Percentiles rank a stretch among this genome's conserved stretches.
phyloP scores from a whole-genome alignment of 2,329 filamentous ascomycete species.

The Diaporthe amygdali region DNA sequence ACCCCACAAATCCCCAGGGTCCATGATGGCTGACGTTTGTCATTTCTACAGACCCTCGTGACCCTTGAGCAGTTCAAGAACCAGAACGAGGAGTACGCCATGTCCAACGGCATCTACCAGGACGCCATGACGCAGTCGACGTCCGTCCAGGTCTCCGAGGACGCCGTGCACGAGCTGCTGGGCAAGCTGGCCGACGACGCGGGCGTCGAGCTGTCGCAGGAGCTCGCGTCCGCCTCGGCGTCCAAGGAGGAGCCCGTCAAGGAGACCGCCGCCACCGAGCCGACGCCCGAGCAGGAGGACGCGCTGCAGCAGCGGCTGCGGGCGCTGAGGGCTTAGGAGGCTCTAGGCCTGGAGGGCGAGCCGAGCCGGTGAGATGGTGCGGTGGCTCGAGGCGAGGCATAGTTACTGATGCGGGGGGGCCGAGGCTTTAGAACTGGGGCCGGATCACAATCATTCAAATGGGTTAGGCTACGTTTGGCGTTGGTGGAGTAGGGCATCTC shows the following conservation, averaged over 20 bases:
- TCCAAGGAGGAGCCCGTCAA: slow-evolving; percentile 61
- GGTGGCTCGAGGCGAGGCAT: too few species aligned
- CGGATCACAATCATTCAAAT: neutral
- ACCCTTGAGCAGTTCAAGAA: slow-evolving; percentile 66
- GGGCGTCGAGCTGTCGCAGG: slow-evolving; percentile 79
- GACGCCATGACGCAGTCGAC: slow-evolving; percentile 84
- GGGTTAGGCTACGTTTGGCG: slow-evolving; percentile 16
- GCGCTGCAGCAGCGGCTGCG: slow-evolving; percentile 68
- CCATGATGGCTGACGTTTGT: neutral
- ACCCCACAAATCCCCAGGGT: too few species aligned
- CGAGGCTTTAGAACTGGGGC: neutral
- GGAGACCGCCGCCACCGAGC: slow-evolving; percentile 63
- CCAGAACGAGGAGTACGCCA: slow-evolving; percentile 69
- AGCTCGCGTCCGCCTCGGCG: slow-evolving; percentile 66
- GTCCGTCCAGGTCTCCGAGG: slow-evolving; percentile 73
- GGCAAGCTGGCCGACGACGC: slow-evolving; percentile 87
- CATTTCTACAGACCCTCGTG: slow-evolving; percentile 53
- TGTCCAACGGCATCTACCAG: slow-evolving; percentile 78
- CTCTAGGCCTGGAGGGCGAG: neutral
- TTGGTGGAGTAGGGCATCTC: slow-evolving; percentile 18
- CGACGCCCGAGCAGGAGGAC: slow-evolving; percentile 80
- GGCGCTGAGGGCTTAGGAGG: slow-evolving; percentile 55
- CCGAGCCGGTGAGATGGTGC: neutral
- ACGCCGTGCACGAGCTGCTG: slow-evolving; percentile 86
- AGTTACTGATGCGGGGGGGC: neutral